These are phyloP conservation scores for Venturiaceae sp. DNA, from an alignment of 2,329 filamentous ascomycete genomes.

Conservation along the genomic window DNA sequence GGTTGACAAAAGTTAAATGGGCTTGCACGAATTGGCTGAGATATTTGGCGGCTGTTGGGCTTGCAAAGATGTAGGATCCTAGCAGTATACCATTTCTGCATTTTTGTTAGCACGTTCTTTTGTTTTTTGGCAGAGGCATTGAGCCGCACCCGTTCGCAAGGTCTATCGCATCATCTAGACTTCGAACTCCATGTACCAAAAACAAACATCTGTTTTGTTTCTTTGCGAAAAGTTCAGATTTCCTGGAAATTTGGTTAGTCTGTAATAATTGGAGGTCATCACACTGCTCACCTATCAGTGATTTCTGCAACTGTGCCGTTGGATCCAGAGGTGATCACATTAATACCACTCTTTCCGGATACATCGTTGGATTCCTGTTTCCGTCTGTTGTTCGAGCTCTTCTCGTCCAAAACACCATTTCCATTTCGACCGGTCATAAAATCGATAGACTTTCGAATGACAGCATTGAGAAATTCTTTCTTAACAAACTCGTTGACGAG, in stretches of 20 bases:
- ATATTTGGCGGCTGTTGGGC: constrained; percentile 44
- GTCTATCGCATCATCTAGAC: constrained; percentile 46
- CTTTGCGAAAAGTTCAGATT: not conserved
- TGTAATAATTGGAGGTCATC: too few species aligned
- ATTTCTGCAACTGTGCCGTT: constrained; percentile 30
- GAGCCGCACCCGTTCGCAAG: constrained; percentile 28
- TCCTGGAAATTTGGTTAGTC: not conserved
- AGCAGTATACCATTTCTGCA: constrained; percentile 23
- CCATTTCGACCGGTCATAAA: constrained; percentile 11
- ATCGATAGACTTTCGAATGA: constrained; percentile 17
- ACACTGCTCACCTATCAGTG: constrained; percentile 27
- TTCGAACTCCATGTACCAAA: constrained; percentile 34
- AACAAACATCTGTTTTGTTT: not conserved
- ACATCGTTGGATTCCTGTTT: constrained; percentile 2
- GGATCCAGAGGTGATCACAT: constrained; percentile 11
- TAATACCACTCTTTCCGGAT: not conserved
- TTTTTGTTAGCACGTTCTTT: too few species aligned
- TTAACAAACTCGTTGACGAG: constrained; percentile 55
- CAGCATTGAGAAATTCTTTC: constrained; percentile 42
- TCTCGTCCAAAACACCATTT: constrained; percentile 15
- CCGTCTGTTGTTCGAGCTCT: constrained; percentile 17
- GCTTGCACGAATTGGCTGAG: constrained; percentile 46
- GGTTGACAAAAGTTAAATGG: constrained; percentile 44
- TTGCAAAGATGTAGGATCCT: constrained; percentile 45
- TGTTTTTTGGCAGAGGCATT: too few species aligned